Evolutionary conservation across 2,329 filamentous ascomycete genomes (phyloP).

Genomic region (Hypoxylon sp.): DNA sequence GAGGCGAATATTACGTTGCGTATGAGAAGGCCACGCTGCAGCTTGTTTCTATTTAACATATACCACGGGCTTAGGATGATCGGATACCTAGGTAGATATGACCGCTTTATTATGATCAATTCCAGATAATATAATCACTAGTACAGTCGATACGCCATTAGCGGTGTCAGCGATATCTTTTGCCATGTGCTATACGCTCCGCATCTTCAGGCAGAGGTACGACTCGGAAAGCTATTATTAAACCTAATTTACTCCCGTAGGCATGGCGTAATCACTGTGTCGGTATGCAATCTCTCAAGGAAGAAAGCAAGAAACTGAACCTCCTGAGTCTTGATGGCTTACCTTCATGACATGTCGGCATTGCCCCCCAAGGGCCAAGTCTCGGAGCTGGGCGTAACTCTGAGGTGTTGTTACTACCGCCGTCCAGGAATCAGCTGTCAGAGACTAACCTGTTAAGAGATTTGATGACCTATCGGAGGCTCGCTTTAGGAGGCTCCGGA

Average conservation of each 20-base stretch:
- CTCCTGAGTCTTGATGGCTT: not conserved
- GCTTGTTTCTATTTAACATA: constrained; percentile 1
- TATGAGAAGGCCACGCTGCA: not conserved
- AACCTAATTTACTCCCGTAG: too few relatives aligned
- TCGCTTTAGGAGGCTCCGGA: too few relatives aligned
- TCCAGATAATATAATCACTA: constrained; percentile 14
- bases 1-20: not conserved
- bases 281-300: too few relatives aligned
- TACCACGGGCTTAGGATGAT: not conserved
- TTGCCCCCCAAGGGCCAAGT: not conserved
- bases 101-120: not conserved
- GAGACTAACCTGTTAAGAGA: too few relatives aligned
- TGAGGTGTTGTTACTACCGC: not conserved
- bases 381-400: not conserved
- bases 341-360: not conserved
- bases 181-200: too few relatives aligned
- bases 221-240: too few relatives aligned
- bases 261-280: too few relatives aligned
- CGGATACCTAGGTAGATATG: constrained; percentile 9
- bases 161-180: too few relatives aligned
- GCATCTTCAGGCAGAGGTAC: too few relatives aligned
- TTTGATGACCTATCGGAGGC: too few relatives aligned
- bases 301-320: not conserved
- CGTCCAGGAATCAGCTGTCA: not conserved
- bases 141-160: not conserved